Conservation (phyloP, 2,329 filamentous ascomycete genomes). For the Beauveria medogensis region DNA sequence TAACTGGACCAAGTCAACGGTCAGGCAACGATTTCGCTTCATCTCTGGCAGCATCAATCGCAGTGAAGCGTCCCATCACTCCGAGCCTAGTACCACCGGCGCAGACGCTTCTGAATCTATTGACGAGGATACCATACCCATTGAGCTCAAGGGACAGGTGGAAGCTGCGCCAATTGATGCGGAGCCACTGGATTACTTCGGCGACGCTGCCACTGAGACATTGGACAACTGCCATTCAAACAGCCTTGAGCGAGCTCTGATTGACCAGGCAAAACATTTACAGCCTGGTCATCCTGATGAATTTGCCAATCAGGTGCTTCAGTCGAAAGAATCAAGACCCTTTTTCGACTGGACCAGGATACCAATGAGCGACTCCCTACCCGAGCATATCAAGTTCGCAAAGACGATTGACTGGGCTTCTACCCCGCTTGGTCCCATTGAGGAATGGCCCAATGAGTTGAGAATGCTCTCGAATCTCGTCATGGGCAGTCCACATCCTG, state of each 20-base stretch:
- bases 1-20: conserved; percentile 61
- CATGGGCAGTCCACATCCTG: conserved; percentile 69
- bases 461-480: conserved; percentile 74
- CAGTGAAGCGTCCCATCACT: conserved; percentile 23
- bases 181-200: conserved; percentile 36
- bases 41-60: conserved; percentile 47
- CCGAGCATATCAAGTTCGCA: conserved; percentile 65
- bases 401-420: conserved; percentile 64
- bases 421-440: conserved; percentile 68
- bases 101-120: conserved; percentile 15
- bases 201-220: conserved; percentile 20
- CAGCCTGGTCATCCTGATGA: conserved; percentile 30
- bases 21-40: conserved; percentile 61
- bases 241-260: not conserved
- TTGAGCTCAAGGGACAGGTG: not conserved
- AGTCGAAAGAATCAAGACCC: conserved; percentile 28
- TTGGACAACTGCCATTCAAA: conserved; percentile 14
- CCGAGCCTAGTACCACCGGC: conserved; percentile 24
- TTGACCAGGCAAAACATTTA: not conserved
- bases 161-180: conserved; percentile 19
- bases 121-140: not conserved
- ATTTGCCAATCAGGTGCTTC: conserved; percentile 34
- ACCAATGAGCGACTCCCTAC: conserved; percentile 53
- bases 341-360: conserved; percentile 80
- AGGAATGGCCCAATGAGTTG: conserved; percentile 62